Percentiles rank a stretch among this genome's conserved stretches.
Conservation (phyloP, 1,284 basidiomycete species). For the Ganoderma meredithae region DNA sequence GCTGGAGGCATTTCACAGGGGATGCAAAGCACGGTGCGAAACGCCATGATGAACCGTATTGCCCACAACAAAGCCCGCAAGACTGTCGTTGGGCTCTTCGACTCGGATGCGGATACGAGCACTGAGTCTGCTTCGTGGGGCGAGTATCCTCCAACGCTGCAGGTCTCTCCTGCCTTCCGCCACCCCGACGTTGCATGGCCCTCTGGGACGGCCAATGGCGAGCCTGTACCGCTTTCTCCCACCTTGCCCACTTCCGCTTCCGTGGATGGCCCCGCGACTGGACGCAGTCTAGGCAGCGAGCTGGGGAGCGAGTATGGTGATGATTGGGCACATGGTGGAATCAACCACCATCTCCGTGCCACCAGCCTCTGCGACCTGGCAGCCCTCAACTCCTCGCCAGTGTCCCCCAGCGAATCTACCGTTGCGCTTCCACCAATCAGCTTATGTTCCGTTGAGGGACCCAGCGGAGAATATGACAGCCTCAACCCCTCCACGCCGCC, state of each 20-base stretch:
- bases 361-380: conserved; percentile 61
- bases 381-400: conserved; percentile 35
- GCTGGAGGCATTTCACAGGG: conserved; percentile 40
- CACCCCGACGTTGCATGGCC: conserved; percentile 36
- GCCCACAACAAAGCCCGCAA: conserved; percentile 51
- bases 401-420: conserved; percentile 24
- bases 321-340: conserved; percentile 48
- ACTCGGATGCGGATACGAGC: conserved; percentile 37
- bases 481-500: conserved; percentile 33
- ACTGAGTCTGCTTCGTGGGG: conserved; percentile 10
- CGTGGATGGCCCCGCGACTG: conserved; percentile 27
- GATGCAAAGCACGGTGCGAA: conserved; percentile 46
- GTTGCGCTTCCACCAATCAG: conserved; percentile 24
- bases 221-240: conserved; percentile 32
- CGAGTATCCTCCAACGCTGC: conserved; percentile 31
- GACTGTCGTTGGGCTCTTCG: conserved; percentile 72
- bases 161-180: conserved; percentile 34
- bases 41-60: conserved; percentile 21
- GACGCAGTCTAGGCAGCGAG: conserved; percentile 64
- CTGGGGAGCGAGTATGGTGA: conserved; percentile 53
- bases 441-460: conserved; percentile 23
- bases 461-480: conserved; percentile 6
- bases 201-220: conserved; percentile 36
- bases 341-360: conserved; percentile 54
- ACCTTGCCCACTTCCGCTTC: conserved; percentile 32